Conservation (phyloP, 2,329 filamentous ascomycete genomes). For the Nannizziopsis barbatae region DNA sequence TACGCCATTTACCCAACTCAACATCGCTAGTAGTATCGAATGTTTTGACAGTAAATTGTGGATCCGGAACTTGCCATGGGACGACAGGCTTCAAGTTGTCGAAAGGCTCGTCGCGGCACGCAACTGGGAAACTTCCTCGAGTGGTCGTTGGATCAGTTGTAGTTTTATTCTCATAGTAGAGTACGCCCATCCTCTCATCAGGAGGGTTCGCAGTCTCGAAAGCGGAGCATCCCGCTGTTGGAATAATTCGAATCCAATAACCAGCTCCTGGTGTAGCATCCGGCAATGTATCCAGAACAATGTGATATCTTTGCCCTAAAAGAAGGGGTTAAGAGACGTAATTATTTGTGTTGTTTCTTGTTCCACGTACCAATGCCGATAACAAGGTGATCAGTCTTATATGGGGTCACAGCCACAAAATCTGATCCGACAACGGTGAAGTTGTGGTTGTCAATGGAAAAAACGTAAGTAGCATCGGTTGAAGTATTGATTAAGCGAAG, state of each 20-base stretch:
- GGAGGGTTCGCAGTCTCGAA: constrained; percentile 26
- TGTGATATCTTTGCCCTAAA: constrained; percentile 31
- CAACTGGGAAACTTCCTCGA: constrained; percentile 15
- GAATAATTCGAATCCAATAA: constrained; percentile 37
- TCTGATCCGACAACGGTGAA: constrained; percentile 49
- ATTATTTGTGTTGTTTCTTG: background rate
- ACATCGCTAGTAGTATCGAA: constrained; percentile 10
- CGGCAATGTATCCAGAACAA: constrained; percentile 22
- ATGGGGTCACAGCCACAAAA: constrained; percentile 48
- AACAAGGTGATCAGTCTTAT: constrained; percentile 37
- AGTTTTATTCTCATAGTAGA: constrained; percentile 29
- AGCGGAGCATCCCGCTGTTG: constrained; percentile 32
- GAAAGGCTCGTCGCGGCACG: constrained; percentile 21
- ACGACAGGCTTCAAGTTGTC: constrained; percentile 12
- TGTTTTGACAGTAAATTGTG: background rate
- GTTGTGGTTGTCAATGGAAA: constrained; percentile 44
- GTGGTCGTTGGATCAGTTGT: constrained; percentile 17
- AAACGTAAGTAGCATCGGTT: constrained; percentile 41
- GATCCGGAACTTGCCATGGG: constrained; percentile 14
- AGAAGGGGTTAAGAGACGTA: background rate
- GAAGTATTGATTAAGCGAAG: constrained; percentile 33
- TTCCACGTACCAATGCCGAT: constrained; percentile 33
- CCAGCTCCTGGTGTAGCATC: constrained; percentile 18
- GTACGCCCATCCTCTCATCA: constrained; percentile 41
- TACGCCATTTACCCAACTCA: constrained; percentile 5